A percentile compares a stretch with the other conserved stretches of the same genome.
phyloP scores from a whole-genome alignment of 768 basidiomycete genomes.

The Coprinellus aureogranulatus region DNA sequence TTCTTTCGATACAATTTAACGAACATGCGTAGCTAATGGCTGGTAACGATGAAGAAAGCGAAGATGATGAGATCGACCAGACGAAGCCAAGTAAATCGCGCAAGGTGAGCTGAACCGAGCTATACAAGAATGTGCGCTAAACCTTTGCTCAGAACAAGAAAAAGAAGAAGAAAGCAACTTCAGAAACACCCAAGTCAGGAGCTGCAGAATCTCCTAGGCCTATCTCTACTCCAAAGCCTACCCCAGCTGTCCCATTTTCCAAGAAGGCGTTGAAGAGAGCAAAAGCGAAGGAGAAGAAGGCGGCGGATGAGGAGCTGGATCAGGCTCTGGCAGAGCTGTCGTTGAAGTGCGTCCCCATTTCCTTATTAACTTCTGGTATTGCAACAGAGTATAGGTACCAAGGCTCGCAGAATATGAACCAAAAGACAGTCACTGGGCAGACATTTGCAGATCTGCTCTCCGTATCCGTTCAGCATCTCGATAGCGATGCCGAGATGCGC shows the following conservation, averaged over 20 bases:
- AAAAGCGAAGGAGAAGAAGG: constrained; percentile 64
- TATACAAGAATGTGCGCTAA: background rate
- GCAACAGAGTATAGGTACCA: constrained; percentile 42
- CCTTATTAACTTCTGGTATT: background rate
- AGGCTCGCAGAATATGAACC: constrained; percentile 41
- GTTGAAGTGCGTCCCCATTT: constrained; percentile 52
- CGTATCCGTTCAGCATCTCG: constrained; percentile 79
- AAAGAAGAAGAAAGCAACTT: constrained; percentile 37
- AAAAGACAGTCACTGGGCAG: constrained; percentile 26
- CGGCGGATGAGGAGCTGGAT: constrained; percentile 76
- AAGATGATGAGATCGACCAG: constrained; percentile 30
- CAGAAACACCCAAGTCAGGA: background rate
- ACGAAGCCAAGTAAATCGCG: constrained; percentile 29
- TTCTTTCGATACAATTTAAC: constrained; percentile 5
- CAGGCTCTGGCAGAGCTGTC: constrained; percentile 82
- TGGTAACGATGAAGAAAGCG: constrained; percentile 19
- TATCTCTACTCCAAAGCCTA: constrained; percentile 9
- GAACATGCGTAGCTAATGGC: constrained; percentile 37
- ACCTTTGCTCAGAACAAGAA: constrained; percentile 32
- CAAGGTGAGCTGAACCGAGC: constrained; percentile 29
- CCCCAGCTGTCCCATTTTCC: constrained; percentile 28
- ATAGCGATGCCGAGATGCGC: constrained; percentile 86
- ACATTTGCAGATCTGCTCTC: constrained; percentile 59
- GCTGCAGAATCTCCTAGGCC: constrained; percentile 1
- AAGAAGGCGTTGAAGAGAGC: constrained; percentile 64